A percentile compares a stretch with the other conserved stretches of the same genome.
phyloP scores from a whole-genome alignment of 2,329 filamentous ascomycete genomes.

The Penicillium sp. region DNA sequence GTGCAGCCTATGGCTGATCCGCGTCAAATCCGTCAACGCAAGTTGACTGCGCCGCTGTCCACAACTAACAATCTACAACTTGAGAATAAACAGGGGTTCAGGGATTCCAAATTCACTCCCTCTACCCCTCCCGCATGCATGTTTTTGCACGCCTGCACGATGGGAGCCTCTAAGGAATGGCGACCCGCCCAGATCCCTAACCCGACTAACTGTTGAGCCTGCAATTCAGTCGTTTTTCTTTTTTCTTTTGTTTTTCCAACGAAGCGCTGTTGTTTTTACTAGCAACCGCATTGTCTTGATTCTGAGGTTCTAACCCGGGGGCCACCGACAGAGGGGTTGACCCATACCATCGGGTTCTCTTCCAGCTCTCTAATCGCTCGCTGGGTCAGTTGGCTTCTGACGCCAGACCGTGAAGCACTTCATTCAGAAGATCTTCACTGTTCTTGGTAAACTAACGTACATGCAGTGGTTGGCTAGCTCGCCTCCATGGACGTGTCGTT shows the following conservation, averaged over 20 bases:
- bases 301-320: slow-evolving; percentile 14
- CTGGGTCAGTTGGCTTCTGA: slow-evolving; percentile 16
- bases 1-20: slow-evolving; percentile 16
- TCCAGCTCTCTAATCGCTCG: slow-evolving; percentile 14
- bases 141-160: slow-evolving; percentile 10
- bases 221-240: slow-evolving; percentile 10
- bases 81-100: slow-evolving; percentile 12
- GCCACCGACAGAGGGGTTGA: slow-evolving; percentile 27
- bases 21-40: slow-evolving; percentile 18
- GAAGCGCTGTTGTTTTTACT: slow-evolving; percentile 20
- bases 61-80: slow-evolving; percentile 3
- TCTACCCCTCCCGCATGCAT: slow-evolving; percentile 19
- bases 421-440: slow-evolving; percentile 22
- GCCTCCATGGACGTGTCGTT: slow-evolving; percentile 16
- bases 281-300: slow-evolving; percentile 8
- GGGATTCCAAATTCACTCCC: slow-evolving; percentile 8
- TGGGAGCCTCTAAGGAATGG: slow-evolving; percentile 12
- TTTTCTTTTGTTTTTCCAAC: slow-evolving; percentile 6
- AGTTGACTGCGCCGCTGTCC: slow-evolving; percentile 25
- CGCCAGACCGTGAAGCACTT: slow-evolving; percentile 11
- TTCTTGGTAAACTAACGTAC: slow-evolving; percentile 13
- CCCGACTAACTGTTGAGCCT: slow-evolving; percentile 10
- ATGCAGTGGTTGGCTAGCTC: slow-evolving; percentile 23
- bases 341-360: slow-evolving; percentile 31
- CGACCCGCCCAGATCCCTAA: slow-evolving; percentile 7